A percentile compares a stretch with the other conserved stretches of the same genome.
phyloP scores from a whole-genome alignment of 768 basidiomycete genomes.

The Leccinum barrowsii region DNA sequence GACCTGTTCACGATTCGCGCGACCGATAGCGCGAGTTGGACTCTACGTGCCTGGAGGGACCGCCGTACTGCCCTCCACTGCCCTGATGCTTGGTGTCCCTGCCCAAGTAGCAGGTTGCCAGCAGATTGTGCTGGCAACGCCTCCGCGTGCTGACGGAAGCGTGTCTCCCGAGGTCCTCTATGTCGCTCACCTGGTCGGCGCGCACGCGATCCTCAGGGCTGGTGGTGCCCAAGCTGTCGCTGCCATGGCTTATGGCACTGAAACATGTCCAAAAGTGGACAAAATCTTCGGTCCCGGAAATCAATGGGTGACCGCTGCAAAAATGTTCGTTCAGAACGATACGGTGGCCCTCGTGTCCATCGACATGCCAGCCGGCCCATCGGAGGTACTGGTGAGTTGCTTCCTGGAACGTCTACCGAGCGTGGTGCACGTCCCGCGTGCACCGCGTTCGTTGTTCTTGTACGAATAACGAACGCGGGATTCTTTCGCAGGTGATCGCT shows the following conservation, averaged over 20 bases:
- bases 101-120: conserved; percentile 96
- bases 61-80: conserved; percentile 92
- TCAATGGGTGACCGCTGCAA: conserved; percentile 99
- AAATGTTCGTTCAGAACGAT: conserved; percentile 99
- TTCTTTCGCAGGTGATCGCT: conserved; percentile 73
- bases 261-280: conserved; percentile 95
- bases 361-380: conserved; percentile 99
- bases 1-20: conserved; percentile 89
- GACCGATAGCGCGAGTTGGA: conserved; percentile 94
- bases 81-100: conserved; percentile 96
- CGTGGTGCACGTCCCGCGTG: conserved; percentile 61
- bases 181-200: conserved; percentile 88
- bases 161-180: conserved; percentile 98
- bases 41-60: conserved; percentile 98
- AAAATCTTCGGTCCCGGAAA: conserved; percentile 99
- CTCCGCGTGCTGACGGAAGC: conserved; percentile 89
- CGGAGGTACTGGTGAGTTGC: conserved; percentile 83
- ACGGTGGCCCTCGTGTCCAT: conserved; percentile 94
- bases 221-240: conserved; percentile 97
- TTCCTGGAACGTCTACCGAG: conserved; percentile 33
- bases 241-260: conserved; percentile 94
- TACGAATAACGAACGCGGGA: conserved; percentile 30
- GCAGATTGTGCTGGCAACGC: conserved; percentile 90
- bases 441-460: conserved; percentile 40
- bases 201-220: conserved; percentile 86